Evolutionary conservation across 1,139 yeast species (phyloP).

Genomic region (Candida labiduridarum): DNA sequence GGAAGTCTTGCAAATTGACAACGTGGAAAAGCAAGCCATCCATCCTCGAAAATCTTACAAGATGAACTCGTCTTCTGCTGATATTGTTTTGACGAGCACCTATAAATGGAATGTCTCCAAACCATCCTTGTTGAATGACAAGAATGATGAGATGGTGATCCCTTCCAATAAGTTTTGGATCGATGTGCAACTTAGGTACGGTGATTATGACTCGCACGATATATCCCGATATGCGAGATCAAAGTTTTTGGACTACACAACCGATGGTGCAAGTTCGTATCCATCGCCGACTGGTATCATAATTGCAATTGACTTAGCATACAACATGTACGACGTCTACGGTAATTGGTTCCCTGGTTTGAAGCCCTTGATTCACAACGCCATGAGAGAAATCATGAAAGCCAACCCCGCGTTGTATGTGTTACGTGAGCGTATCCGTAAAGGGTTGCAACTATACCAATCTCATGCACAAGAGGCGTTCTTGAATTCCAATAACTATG

Average conservation of each 20-base stretch:
- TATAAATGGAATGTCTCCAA: conserved; percentile 83
- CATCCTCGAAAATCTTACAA: conserved; percentile 97
- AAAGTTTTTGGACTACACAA: conserved; percentile 88
- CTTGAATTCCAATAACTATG: conserved; percentile 85
- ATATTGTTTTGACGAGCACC: conserved; percentile 73
- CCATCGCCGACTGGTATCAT: conserved; percentile 94
- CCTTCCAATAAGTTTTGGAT: conserved; percentile 85
- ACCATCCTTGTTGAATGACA: conserved; percentile 76
- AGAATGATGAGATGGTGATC: conserved; percentile 53
- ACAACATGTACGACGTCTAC: conserved; percentile 93
- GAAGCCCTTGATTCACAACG: conserved; percentile 85
- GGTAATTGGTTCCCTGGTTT: conserved; percentile 98
- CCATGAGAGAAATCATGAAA: conserved; percentile 93
- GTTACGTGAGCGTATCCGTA: conserved; percentile 88
- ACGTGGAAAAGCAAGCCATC: conserved; percentile 87
- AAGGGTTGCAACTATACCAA: conserved; percentile 90
- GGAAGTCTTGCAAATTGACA: conserved; percentile 80
- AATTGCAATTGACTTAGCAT: conserved; percentile 90
- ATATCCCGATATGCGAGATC: conserved; percentile 93
- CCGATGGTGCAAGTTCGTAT: conserved; percentile 81
- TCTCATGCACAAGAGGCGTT: conserved; percentile 93
- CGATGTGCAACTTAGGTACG: conserved; percentile 92
- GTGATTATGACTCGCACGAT: conserved; percentile 97
- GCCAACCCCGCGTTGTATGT: conserved; percentile 94
- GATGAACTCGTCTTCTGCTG: conserved; percentile 96